Evolutionary conservation across 1,139 yeast species (phyloP).

Genomic region (Saccharomycopsis hybrid): DNA sequence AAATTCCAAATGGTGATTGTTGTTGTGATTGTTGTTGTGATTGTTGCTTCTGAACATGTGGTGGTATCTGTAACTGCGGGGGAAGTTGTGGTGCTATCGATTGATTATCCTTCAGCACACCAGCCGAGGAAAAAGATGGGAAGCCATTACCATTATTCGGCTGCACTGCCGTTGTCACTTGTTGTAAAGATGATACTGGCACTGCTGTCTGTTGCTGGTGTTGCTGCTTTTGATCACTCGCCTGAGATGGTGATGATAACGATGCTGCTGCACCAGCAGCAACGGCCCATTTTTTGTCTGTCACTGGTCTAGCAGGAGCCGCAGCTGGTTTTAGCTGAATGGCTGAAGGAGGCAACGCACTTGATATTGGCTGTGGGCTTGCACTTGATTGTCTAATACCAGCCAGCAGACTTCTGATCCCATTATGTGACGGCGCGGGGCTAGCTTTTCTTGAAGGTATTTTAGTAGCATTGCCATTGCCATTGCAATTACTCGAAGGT

Average conservation of each 20-base stretch:
- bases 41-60: not conserved
- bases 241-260: not conserved
- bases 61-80: not conserved
- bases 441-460: not conserved
- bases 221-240: not conserved
- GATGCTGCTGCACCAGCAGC: slow-evolving; percentile 38
- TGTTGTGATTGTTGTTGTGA: not conserved
- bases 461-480: slow-evolving; percentile 6
- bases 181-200: not conserved
- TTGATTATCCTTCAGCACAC: too few species aligned
- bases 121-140: too few species aligned
- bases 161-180: not conserved
- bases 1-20: not conserved
- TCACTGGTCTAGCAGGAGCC: slow-evolving; percentile 56
- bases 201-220: not conserved
- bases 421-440: not conserved
- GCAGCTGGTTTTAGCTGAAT: slow-evolving; percentile 61
- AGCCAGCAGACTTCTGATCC: slow-evolving; percentile 16
- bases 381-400: not conserved
- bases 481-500: slow-evolving; percentile 7
- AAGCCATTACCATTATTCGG: too few species aligned
- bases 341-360: slow-evolving; percentile 23
- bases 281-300: slow-evolving; percentile 66
- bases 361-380: not conserved
- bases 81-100: not conserved